Evolutionary conservation across 2,329 filamentous ascomycete species (phyloP), one percentile per base, ranked within the genome.

Genomic region (Microcyclospora tardicrescens): DNA sequence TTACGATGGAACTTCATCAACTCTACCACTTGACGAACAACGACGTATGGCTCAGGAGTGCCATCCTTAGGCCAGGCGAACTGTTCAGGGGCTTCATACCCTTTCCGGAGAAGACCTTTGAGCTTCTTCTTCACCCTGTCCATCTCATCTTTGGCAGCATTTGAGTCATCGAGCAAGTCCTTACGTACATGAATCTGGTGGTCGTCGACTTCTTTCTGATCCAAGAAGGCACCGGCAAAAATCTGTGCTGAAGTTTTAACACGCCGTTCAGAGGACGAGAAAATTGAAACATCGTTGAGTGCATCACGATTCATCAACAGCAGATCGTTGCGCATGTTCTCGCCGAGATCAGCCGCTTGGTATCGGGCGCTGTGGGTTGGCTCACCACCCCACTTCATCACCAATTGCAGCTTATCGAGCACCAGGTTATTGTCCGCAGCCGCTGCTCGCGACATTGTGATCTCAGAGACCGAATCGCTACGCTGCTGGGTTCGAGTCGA

Each of bases 61-160:
- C 91, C 89, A 32, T 84, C 77, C 48, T 77, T 75, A 2, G 91
- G 91, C 91, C 91, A 98, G n/a, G 91, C 85, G 57, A 98, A 98
- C 55, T 98, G 86, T 13, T 89, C 79, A 9, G 91, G 91, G 1
- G 89, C 84, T 55, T 91, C 83, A 44, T 86, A 84, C n/a, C 89
- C 91, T 60, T 94, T 84, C 24, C 91, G 79, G 41, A 98, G 64
- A 14, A 98, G 71, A 1, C 84, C 80, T 65, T 98, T 98, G 19
- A 98, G 73, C 75, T 93, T 95, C 74, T 98, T 98, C 72, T 98
- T 98, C 40, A 98, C 91, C 63, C 94, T 95, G 64, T 98, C 93
- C 83, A 95, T 98, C 55, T 94, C 86, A 58, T 98, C 91, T 60
- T 98, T 98, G 41, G 91, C 91, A 3, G 91, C 91, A 60, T 98